A percentile compares a stretch with the other conserved stretches of the same genome.
Conservation (phyloP, 2,329 filamentous ascomycete genomes). For the Bipolaris zeicola region DNA sequence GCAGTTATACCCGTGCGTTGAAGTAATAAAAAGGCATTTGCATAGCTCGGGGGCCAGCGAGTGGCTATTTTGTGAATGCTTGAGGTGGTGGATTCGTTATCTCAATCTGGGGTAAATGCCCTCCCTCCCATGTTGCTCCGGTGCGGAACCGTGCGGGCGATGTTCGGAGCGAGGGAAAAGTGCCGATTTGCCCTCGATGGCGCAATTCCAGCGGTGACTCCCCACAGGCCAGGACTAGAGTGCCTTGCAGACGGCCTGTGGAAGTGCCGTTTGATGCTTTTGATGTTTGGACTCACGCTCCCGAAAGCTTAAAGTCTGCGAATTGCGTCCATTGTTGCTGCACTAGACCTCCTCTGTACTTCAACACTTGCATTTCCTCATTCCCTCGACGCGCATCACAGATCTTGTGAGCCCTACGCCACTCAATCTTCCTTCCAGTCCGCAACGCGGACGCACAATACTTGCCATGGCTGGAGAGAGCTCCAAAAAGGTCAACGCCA, state of each 20-base stretch:
- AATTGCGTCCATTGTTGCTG: constrained; percentile 1
- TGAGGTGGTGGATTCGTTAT: constrained; percentile 10
- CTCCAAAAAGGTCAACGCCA: constrained; percentile 44
- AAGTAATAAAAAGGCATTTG: constrained; percentile 5
- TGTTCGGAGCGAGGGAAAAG: constrained; percentile 30
- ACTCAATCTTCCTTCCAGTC: constrained; percentile 16
- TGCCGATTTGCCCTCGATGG: constrained; percentile 37
- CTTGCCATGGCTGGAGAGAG: constrained; percentile 40
- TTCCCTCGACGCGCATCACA: constrained; percentile 26
- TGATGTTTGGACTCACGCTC: constrained; percentile 9
- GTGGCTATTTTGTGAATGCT: not conserved
- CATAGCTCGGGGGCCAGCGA: not conserved
- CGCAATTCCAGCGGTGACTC: constrained; percentile 46
- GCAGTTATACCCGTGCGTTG: constrained; percentile 14
- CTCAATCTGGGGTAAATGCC: constrained; percentile 27
- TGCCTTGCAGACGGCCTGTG: constrained; percentile 31
- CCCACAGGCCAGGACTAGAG: constrained; percentile 30
- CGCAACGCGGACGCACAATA: constrained; percentile 17
- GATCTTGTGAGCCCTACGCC: constrained; percentile 12
- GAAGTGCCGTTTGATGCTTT: constrained; percentile 11
- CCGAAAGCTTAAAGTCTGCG: not conserved
- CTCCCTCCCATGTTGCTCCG: constrained; percentile 11
- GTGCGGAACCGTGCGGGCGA: constrained; percentile 15
- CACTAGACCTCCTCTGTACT: not conserved
- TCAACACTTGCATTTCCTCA: constrained; percentile 11